Conservation (phyloP, 176 grass and related monocot genomes). For the Thalia dealbata region DNA sequence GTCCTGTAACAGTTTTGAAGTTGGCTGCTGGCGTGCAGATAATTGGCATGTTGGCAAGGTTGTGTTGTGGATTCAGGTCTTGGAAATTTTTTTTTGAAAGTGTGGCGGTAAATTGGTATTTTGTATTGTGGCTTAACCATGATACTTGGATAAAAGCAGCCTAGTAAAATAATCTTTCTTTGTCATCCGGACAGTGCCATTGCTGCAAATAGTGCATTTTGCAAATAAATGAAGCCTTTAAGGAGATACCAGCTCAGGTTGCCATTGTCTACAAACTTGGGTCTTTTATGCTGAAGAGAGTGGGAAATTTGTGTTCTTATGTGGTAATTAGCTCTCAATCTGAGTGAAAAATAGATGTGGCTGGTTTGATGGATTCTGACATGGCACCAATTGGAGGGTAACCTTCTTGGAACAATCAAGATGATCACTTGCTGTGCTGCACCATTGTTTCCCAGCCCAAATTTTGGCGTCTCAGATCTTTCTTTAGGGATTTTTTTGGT, state of each 20-base stretch:
- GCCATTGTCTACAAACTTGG: not conserved
- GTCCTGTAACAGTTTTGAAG: slow-evolving; percentile 41
- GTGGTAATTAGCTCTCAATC: not conserved
- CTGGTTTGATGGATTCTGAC: not conserved
- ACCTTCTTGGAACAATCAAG: not conserved
- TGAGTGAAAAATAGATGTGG: not conserved
- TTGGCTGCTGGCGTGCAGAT: slow-evolving; percentile 35
- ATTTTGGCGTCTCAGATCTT: not conserved
- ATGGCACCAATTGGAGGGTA: not conserved
- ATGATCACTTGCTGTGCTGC: not conserved
- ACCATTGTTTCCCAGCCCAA: not conserved
- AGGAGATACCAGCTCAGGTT: not conserved
- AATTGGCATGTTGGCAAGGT: slow-evolving; percentile 29
- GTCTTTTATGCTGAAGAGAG: not conserved
- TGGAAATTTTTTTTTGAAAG: slow-evolving; percentile 12
- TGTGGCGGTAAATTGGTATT: not conserved
- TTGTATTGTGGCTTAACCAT: not conserved
- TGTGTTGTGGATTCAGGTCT: slow-evolving; percentile 12
- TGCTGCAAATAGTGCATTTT: not conserved
- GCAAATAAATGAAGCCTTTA: not conserved
- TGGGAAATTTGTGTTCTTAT: not conserved
- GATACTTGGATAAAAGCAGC: not conserved
- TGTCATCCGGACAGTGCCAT: not conserved
- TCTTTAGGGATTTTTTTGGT: not conserved
- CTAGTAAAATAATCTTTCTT: not conserved